phyloP scores from a whole-genome alignment of 163 green algal species.

The Scenedesmus sp. region DNA sequence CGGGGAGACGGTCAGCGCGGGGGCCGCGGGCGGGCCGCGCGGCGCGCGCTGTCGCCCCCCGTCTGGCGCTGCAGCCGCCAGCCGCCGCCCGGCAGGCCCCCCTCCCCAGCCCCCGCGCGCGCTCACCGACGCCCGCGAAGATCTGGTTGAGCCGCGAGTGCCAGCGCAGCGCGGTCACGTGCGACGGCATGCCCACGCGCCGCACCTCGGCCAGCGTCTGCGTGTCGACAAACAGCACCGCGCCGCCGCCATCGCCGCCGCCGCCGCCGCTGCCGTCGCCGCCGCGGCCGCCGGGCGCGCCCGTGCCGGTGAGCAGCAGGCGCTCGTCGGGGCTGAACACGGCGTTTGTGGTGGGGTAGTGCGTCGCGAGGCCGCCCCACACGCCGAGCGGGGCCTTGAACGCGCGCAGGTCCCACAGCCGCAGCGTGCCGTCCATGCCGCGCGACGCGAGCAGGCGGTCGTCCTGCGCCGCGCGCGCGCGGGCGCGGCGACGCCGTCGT shows the following conservation, averaged over 20 bases:
- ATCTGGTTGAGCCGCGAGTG: conserved; percentile 94
- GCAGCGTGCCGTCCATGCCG: conserved; percentile 82
- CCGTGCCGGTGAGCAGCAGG: conserved; percentile 64
- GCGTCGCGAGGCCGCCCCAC: conserved; percentile 71
- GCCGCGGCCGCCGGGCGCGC: background rate
- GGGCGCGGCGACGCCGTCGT: too few relatives aligned
- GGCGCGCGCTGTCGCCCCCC: too few relatives aligned
- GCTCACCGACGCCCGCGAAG: conserved; percentile 78
- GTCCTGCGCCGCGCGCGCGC: too few relatives aligned
- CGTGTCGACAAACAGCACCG: conserved; percentile 73
- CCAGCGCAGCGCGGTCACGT: conserved; percentile 81
- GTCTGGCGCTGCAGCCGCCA: background rate
- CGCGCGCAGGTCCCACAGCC: conserved; percentile 74
- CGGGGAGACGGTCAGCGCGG: too few relatives aligned
- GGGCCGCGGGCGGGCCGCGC: too few relatives aligned
- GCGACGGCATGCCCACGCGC: conserved; percentile 74
- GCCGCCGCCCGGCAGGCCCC: background rate
- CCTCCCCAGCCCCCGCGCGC: background rate
- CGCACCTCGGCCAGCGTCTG: conserved; percentile 35
- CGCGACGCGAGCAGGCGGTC: conserved; percentile 77
- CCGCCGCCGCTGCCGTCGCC: conserved; percentile 45
- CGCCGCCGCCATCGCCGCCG: conserved; percentile 38
- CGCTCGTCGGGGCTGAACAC: conserved; percentile 87
- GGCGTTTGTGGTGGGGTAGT: conserved; percentile 68
- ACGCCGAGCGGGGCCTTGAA: conserved; percentile 75